Percentiles rank a stretch among this genome's conserved stretches.
phyloP scores from a whole-genome alignment of 2,329 filamentous ascomycete genomes.

The Eurotiales sp. region DNA sequence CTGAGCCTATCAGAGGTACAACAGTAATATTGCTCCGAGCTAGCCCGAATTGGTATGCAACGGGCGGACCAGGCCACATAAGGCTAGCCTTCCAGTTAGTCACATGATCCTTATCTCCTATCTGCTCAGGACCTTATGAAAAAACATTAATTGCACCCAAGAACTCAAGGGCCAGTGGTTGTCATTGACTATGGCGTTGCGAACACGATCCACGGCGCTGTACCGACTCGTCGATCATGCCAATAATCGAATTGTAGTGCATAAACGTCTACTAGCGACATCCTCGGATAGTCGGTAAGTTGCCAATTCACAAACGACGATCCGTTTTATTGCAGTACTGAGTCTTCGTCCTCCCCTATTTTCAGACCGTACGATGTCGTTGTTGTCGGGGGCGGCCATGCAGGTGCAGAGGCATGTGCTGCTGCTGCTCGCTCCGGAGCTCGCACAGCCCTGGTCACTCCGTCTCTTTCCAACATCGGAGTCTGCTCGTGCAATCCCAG shows the following conservation, averaged over 20 bases:
- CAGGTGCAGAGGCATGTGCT: slow-evolving; percentile 87
- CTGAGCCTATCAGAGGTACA: no score
- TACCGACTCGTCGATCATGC: slow-evolving; percentile 25
- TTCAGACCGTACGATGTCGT: slow-evolving; percentile 79
- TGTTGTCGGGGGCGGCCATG: slow-evolving; percentile 93
- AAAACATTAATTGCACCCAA: no score
- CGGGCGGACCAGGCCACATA: no score
- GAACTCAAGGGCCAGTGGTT: no score
- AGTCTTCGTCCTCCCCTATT: background rate
- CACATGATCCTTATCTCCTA: slow-evolving; percentile 8
- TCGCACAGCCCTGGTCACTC: slow-evolving; percentile 83
- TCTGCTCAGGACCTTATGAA: background rate
- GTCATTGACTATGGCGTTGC: slow-evolving; percentile 30
- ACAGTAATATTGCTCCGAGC: background rate
- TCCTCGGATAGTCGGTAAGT: slow-evolving; percentile 37
- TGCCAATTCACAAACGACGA: no score
- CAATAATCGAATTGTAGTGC: slow-evolving; percentile 20
- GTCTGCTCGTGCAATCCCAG: slow-evolving; percentile 96
- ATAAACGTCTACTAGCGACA: slow-evolving; percentile 35
- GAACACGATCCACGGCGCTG: slow-evolving; percentile 27
- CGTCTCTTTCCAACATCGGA: slow-evolving; percentile 80
- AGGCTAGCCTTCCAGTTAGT: background rate
- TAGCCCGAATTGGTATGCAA: background rate
- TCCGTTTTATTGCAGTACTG: no score
- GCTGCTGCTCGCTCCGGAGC: slow-evolving; percentile 87